Evolutionary conservation across 2,329 filamentous ascomycete species (phyloP).

Genomic region (Ciborinia camelliae): DNA sequence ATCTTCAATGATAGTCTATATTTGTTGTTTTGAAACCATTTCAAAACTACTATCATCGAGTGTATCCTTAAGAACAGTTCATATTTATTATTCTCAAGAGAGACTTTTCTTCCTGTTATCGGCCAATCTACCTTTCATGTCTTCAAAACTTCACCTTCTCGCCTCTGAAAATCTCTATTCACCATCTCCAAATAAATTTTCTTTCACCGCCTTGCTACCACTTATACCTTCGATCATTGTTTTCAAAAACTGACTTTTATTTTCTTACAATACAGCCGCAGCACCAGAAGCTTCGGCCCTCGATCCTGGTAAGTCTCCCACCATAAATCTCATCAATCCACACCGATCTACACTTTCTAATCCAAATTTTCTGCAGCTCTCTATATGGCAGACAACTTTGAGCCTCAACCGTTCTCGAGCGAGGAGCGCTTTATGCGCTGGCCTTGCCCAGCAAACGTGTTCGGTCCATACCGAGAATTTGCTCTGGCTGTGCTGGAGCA

Average conservation of each 20-base stretch:
- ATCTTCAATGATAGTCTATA: neutral
- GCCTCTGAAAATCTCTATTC: neutral
- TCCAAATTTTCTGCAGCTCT: neutral
- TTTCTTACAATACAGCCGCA: neutral
- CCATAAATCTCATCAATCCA: neutral
- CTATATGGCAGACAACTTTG: neutral
- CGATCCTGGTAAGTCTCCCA: slow-evolving; percentile 1
- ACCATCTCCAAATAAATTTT: neutral
- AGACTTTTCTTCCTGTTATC: neutral
- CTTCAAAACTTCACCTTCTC: neutral
- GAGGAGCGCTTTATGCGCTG: slow-evolving; percentile 1
- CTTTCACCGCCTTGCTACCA: neutral
- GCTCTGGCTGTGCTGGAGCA: too few relatives aligned
- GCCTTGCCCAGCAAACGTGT: neutral
- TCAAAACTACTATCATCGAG: neutral
- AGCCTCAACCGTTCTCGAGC: neutral
- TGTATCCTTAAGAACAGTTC: too few relatives aligned
- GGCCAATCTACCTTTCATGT: neutral
- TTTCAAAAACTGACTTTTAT: neutral
- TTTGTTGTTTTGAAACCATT: too few relatives aligned
- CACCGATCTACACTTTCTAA: neutral
- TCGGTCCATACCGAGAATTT: too few relatives aligned
- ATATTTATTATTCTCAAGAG: neutral
- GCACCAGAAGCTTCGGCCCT: neutral
- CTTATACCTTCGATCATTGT: neutral